Evolutionary conservation across 768 basidiomycete genomes (phyloP), one percentile per base, ranked within the genome.

Genomic region (Bullera alba): DNA sequence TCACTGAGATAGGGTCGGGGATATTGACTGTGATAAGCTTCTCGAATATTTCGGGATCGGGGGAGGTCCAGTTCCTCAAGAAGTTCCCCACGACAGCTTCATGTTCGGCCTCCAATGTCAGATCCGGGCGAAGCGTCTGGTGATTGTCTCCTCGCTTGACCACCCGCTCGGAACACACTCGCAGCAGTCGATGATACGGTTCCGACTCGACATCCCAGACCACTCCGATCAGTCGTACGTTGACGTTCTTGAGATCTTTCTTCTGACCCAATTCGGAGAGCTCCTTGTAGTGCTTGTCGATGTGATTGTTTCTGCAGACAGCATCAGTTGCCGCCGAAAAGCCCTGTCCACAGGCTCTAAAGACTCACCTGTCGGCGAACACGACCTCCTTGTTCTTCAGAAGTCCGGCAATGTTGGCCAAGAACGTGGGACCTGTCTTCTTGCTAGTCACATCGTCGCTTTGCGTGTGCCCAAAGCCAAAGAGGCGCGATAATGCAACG

Each of bases 401-500:
- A 1, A 86, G 76, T 0, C 75, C 66, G 14, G 73, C 63, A 32
- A 95, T 85, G 51, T 87, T 91, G 37, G 57, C 65, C 47, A 87
- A 64, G 68, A 93, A 93, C 2, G 68, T 54, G 0, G 82, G 77
- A 0, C 78, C 88, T 1, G 84, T 46, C 68, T 84, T 89, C 74
- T 90, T 96, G 30, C 70, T 78, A 34, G 77, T 75, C 3, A 96
- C 79, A 63, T 97, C 88, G 68, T 99, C 95, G 63, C 85, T 88
- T 68, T 97, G 95, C 0, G 87, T 89, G 68, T 97, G 95, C 1
- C 79, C 90, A 53, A 89, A 93, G 0, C 78, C 80, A 62, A 92
- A 96, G 2, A 99, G 78, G 46, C 84, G 78, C 2, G 77, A 58
- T 16, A 97, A 79, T 1, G 88, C 89, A 16, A 95, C 76, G 0